These are phyloP conservation scores for Omphalotus guepiniiformis DNA, from an alignment of 768 basidiomycete species.

Conservation along the genomic window DNA sequence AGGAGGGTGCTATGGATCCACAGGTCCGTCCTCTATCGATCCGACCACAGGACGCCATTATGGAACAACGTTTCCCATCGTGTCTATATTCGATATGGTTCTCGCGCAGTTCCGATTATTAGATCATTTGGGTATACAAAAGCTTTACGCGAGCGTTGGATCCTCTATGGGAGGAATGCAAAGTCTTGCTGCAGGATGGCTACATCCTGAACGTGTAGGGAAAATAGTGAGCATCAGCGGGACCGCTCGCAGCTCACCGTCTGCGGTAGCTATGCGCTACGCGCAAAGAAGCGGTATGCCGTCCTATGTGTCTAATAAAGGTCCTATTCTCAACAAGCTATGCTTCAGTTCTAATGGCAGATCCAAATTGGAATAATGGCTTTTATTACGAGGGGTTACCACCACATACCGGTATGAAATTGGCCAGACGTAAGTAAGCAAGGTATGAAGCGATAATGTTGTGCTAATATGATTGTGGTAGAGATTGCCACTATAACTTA, in stretches of 20 bases:
- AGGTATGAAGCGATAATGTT: no score
- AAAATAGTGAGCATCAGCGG: constrained; percentile 94
- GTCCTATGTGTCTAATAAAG: no score
- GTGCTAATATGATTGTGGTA: no score
- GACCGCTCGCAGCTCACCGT: constrained; percentile 87
- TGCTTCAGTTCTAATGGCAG: constrained; percentile 88
- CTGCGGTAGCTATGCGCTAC: constrained; percentile 92
- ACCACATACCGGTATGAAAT: constrained; percentile 97
- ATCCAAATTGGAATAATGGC: constrained; percentile 99
- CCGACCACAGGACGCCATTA: constrained; percentile 66
- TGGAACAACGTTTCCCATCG: constrained; percentile 86
- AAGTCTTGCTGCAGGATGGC: constrained; percentile 92
- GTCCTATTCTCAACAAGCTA: no score
- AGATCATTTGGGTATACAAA: constrained; percentile 78
- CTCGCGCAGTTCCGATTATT: constrained; percentile 85
- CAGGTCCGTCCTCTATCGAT: constrained; percentile 86
- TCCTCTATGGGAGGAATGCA: constrained; percentile 99
- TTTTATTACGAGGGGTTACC: constrained; percentile 97
- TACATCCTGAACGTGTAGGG: constrained; percentile 82
- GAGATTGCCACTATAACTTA: constrained; percentile 99
- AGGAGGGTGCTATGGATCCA: constrained; percentile 96
- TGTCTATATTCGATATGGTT: constrained; percentile 97
- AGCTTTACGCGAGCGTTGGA: constrained; percentile 90
- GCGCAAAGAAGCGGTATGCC: constrained; percentile 91
- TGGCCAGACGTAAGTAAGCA: constrained; percentile 73